Evolutionary conservation across 805 yeast species (phyloP).

Genomic region (Ogataea degrootiae): DNA sequence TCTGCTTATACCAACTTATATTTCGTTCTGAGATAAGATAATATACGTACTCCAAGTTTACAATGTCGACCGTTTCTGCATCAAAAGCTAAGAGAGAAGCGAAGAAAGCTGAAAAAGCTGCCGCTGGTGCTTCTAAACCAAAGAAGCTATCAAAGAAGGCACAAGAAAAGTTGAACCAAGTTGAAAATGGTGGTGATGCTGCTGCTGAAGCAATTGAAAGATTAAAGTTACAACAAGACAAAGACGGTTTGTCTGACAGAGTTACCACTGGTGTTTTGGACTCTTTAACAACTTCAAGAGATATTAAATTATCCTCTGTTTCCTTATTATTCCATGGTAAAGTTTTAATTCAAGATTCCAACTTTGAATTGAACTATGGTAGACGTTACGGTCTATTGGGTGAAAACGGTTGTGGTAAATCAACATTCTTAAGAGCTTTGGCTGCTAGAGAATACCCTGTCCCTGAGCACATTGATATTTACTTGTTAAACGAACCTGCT

Average conservation of each 20-base stretch:
- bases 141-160: slow-evolving; percentile 63
- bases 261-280: slow-evolving; percentile 96
- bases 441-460: slow-evolving; percentile 96
- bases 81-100: slow-evolving; percentile 99
- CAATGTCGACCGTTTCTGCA: slow-evolving; percentile 60
- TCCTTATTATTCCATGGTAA: slow-evolving; percentile 96
- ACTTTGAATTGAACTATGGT: slow-evolving; percentile 90
- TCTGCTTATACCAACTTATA: no score
- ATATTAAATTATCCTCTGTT: slow-evolving; percentile 84
- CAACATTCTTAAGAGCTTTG: slow-evolving; percentile 86
- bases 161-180: slow-evolving; percentile 33
- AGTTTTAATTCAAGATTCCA: slow-evolving; percentile 89
- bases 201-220: slow-evolving; percentile 75
- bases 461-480: slow-evolving; percentile 87
- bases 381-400: slow-evolving; percentile 97
- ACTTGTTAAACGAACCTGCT: slow-evolving; percentile 95
- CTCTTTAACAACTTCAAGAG: slow-evolving; percentile 85
- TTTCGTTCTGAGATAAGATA: no score
- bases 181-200: slow-evolving; percentile 53
- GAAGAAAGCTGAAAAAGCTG: slow-evolving; percentile 88
- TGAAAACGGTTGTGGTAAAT: slow-evolving; percentile 98
- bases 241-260: slow-evolving; percentile 92
- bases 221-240: slow-evolving; percentile 89
- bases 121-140: slow-evolving; percentile 63
- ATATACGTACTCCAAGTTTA: neutral